These are phyloP conservation scores for Phaeosphaeriaceae sp. DNA, from an alignment of 2,329 filamentous ascomycete genomes.

Conservation along the genomic window DNA sequence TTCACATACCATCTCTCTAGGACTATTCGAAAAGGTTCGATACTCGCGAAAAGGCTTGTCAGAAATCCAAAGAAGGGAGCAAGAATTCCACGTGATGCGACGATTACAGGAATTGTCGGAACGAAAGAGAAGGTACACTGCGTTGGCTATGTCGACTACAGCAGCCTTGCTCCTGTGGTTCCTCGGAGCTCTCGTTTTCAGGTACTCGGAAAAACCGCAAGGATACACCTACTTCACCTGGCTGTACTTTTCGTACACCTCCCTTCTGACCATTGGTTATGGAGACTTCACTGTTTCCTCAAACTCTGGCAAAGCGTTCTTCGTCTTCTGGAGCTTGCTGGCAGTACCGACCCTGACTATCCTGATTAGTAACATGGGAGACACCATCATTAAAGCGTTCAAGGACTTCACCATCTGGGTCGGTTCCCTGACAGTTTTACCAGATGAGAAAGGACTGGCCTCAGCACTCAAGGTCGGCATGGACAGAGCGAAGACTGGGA, in stretches of 20 bases:
- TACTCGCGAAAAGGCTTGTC: constrained; percentile 51
- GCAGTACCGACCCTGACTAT: constrained; percentile 64
- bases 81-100: constrained; percentile 58
- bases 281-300: constrained; percentile 58
- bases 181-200: constrained; percentile 61
- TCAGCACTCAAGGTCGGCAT: constrained; percentile 43
- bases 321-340: constrained; percentile 65
- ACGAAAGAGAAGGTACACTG: constrained; percentile 49
- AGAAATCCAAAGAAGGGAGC: constrained; percentile 53
- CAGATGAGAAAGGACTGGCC: constrained; percentile 55
- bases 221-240: constrained; percentile 61
- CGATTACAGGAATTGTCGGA: constrained; percentile 49
- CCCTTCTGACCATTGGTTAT: constrained; percentile 64
- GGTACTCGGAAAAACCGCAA: constrained; percentile 54
- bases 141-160: constrained; percentile 48
- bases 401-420: constrained; percentile 64
- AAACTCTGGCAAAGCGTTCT: constrained; percentile 63
- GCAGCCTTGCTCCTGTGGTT: constrained; percentile 54
- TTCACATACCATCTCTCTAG: constrained; percentile 53
- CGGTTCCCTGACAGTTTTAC: constrained; percentile 63
- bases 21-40: constrained; percentile 48
- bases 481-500: constrained; percentile 32
- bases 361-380: constrained; percentile 63
- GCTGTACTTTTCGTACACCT: constrained; percentile 63
- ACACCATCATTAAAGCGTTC: constrained; percentile 63